These are phyloP conservation scores for Capronia epimyces DNA, from an alignment of 2,329 filamentous ascomycete species.

Conservation along the genomic window DNA sequence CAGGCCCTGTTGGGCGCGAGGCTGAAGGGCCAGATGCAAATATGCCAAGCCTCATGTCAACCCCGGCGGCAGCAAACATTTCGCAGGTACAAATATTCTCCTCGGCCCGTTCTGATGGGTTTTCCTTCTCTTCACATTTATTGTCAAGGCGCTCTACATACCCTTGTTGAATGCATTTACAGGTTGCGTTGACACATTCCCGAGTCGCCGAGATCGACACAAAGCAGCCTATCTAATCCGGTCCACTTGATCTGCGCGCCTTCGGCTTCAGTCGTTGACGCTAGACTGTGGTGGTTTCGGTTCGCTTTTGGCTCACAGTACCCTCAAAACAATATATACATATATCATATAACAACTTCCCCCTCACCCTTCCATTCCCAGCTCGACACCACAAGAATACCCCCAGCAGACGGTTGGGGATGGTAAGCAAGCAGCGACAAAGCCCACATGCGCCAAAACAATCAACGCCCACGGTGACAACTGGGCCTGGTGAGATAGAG, in stretches of 20 bases:
- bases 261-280: conserved; percentile 1
- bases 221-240: conserved; percentile 21
- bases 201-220: conserved; percentile 21
- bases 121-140: conserved; percentile 13
- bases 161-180: conserved; percentile 24
- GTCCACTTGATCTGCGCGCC: conserved; percentile 5
- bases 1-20: no score
- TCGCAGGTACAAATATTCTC: not conserved
- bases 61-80: not conserved
- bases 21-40: not conserved
- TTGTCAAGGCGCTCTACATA: conserved; percentile 24
- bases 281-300: conserved; percentile 14
- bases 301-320: conserved; percentile 26
- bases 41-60: not conserved
- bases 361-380: not conserved
- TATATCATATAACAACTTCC: not conserved
- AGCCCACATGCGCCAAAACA: not conserved
- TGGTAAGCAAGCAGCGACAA: not conserved
- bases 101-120: not conserved
- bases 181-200: conserved; percentile 25
- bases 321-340: conserved; percentile 2
- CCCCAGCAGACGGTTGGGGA: not conserved
- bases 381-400: not conserved
- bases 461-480: not conserved
- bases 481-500: not conserved